A percentile compares a stretch with the other conserved stretches of the same genome.
These are phyloP conservation scores for Plasmodium relictum DNA, from an alignment of 169 alveolate genomes.

Conservation along the genomic window DNA sequence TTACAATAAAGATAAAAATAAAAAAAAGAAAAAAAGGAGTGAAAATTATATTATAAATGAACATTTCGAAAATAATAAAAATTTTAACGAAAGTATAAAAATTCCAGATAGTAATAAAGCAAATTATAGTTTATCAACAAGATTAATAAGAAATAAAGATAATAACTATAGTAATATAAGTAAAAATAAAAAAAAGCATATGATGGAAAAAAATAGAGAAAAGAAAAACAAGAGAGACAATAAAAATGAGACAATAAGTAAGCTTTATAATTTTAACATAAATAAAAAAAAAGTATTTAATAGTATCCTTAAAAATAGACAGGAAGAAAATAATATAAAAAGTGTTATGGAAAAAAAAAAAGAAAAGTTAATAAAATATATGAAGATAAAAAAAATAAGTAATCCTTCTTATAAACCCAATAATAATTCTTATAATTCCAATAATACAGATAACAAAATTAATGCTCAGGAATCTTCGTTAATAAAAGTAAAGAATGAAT, in stretches of 20 bases:
- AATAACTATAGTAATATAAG: neutral
- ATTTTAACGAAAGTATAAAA: neutral
- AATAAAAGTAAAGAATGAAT: neutral
- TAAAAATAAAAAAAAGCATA: neutral
- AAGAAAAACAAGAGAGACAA: neutral
- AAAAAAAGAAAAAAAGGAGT: neutral
- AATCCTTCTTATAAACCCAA: neutral
- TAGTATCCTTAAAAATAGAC: slow-evolving; percentile 9
- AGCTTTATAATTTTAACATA: slow-evolving; percentile 22
- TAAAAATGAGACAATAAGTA: slow-evolving; percentile 14
- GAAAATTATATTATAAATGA: neutral
- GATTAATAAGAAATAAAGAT: neutral
- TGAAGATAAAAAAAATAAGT: neutral
- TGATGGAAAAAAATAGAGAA: slow-evolving; percentile 5
- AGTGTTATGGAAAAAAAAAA: slow-evolving; percentile 17
- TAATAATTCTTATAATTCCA: neutral
- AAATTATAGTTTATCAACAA: neutral
- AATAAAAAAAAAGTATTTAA: slow-evolving; percentile 29
- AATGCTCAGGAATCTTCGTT: neutral
- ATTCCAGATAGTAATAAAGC: neutral
- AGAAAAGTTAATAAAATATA: slow-evolving; percentile 23
- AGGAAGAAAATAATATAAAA: neutral
- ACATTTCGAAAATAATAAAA: neutral
- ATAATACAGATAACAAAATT: neutral
- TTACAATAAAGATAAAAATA: neutral